Conservation (phyloP, 805 yeast genomes). For the Kurtzmaniella fragi region DNA sequence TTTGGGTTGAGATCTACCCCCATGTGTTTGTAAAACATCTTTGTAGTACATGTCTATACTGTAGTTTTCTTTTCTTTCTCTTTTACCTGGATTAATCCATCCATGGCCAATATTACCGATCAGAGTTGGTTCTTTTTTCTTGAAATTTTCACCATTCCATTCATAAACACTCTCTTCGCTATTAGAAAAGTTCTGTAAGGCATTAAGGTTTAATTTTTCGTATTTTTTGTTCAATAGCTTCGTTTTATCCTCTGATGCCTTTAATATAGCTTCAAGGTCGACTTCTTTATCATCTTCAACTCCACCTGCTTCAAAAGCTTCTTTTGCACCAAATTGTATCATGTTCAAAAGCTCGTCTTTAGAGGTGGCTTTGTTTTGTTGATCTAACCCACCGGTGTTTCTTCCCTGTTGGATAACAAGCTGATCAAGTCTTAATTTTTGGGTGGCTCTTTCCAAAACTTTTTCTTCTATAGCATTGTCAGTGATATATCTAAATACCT, state of each 20-base stretch:
- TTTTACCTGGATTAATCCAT: conserved; percentile 83
- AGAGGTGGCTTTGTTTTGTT: conserved; percentile 38
- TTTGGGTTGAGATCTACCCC: conserved; percentile 49
- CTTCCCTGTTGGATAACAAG: conserved; percentile 79
- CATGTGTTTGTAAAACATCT: conserved; percentile 64
- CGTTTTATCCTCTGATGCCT: conserved; percentile 60
- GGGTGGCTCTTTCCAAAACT: conserved; percentile 76
- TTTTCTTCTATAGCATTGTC: conserved; percentile 83
- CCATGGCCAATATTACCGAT: conserved; percentile 47
- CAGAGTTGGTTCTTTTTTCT: conserved; percentile 52
- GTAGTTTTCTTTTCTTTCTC: conserved; percentile 81
- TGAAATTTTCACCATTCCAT: conserved; percentile 84
- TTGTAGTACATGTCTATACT: conserved; percentile 83
- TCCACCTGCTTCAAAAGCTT: conserved; percentile 17
- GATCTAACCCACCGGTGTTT: conserved; percentile 26
- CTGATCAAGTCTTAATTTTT: conserved; percentile 72
- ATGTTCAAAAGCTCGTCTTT: conserved; percentile 73
- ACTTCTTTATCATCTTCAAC: conserved; percentile 39
- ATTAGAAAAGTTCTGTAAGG: conserved; percentile 68
- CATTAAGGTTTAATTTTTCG: conserved; percentile 66
- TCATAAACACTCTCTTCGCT: conserved; percentile 63
- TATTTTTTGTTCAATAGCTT: conserved; percentile 57
- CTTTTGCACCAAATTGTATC: conserved; percentile 82
- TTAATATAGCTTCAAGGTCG: conserved; percentile 59
- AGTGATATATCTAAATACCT: conserved; percentile 71